These are phyloP conservation scores for Cyphellophora europaea DNA, from an alignment of 2,329 filamentous ascomycete species.

Conservation along the genomic window DNA sequence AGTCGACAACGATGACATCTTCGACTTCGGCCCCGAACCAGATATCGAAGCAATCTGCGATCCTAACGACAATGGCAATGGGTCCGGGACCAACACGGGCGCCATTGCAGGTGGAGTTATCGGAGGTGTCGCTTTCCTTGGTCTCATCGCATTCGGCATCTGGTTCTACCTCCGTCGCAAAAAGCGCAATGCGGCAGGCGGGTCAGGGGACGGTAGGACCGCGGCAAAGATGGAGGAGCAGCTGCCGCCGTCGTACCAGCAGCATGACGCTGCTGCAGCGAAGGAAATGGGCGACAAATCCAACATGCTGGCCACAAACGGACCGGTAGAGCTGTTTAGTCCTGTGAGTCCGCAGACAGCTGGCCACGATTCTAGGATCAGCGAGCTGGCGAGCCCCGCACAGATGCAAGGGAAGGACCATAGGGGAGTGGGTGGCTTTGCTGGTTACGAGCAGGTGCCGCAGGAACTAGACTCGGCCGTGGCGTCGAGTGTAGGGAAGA, in stretches of 20 bases:
- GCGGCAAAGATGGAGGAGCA: neutral
- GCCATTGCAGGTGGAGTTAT: constrained; percentile 19
- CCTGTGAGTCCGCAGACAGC: neutral
- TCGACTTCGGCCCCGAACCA: neutral
- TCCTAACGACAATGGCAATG: neutral
- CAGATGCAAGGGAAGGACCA: too few relatives aligned
- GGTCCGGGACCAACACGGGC: constrained; percentile 7
- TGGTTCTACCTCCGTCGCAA: constrained; percentile 11
- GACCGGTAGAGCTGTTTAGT: neutral
- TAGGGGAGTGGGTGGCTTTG: too few relatives aligned
- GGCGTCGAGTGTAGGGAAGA: too few relatives aligned
- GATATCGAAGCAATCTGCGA: neutral
- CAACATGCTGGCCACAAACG: neutral
- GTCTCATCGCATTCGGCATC: constrained; percentile 10
- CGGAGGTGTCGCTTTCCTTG: constrained; percentile 13
- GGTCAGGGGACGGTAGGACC: neutral
- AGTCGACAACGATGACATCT: constrained; percentile 2
- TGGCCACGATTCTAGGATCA: too few relatives aligned
- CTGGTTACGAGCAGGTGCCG: too few relatives aligned
- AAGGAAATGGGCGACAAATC: neutral
- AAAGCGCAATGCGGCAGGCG: too few relatives aligned
- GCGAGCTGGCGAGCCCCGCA: constrained; percentile 1
- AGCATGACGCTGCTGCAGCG: neutral
- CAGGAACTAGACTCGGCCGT: too few relatives aligned
- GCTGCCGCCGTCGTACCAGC: neutral